A percentile compares a stretch with the other conserved stretches of the same genome.
These are phyloP conservation scores for Chlorella ohadii DNA, from an alignment of 139 green algal genomes.

Conservation along the genomic window DNA sequence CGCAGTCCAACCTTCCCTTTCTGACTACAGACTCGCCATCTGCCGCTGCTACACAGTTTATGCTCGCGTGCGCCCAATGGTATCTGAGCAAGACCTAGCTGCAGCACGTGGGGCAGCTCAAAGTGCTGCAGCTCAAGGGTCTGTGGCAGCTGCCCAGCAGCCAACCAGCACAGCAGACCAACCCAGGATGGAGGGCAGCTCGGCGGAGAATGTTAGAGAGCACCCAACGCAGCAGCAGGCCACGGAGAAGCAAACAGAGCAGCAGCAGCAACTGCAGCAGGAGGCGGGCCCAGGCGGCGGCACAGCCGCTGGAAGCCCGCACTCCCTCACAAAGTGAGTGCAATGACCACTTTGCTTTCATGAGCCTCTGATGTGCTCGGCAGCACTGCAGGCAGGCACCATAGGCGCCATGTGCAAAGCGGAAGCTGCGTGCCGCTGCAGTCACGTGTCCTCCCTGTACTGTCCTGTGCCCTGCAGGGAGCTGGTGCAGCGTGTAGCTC, in stretches of 20 bases:
- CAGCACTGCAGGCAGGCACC: not conserved
- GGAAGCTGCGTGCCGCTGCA: not conserved
- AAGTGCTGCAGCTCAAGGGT: not conserved
- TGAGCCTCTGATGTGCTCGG: not conserved
- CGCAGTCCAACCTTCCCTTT: too few relatives aligned
- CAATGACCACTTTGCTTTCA: not conserved
- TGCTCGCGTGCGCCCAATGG: conserved; percentile 17
- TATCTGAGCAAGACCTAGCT: conserved; percentile 13
- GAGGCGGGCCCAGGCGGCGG: not conserved
- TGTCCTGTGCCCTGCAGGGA: not conserved
- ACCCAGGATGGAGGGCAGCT: not conserved
- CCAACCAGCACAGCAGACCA: not conserved
- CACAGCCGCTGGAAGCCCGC: not conserved
- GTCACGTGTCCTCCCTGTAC: not conserved
- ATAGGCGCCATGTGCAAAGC: not conserved
- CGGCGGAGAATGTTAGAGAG: not conserved
- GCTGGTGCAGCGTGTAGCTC: conserved; percentile 1
- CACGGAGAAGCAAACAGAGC: not conserved
- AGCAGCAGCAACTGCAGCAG: not conserved
- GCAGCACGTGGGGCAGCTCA: not conserved
- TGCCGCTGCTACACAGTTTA: conserved; percentile 12
- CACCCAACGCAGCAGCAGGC: not conserved
- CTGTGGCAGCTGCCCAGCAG: not conserved
- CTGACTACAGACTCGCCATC: not conserved
- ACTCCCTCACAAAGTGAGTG: not conserved